Conservation (phyloP, 495 filamentous ascomycete species). For the Aeminium ludgeri region DNA sequence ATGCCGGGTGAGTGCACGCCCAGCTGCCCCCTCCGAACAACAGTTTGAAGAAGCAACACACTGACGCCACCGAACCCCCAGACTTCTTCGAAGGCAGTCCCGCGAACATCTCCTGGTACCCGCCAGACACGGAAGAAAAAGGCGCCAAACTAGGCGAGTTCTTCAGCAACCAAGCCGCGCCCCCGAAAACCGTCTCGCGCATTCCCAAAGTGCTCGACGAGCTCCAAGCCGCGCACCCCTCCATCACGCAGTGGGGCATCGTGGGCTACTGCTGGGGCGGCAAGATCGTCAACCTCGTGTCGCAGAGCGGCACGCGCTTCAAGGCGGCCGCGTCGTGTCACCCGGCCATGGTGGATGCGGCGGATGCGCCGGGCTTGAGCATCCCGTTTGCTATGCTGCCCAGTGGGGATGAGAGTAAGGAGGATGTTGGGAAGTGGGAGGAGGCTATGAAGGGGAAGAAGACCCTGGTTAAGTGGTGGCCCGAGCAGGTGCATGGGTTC, state of each 20-base stretch:
- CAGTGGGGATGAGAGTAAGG: conserved; percentile 34
- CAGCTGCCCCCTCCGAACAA: neutral
- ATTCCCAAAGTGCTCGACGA: conserved; percentile 46
- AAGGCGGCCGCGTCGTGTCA: conserved; percentile 54
- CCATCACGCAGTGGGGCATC: conserved; percentile 63
- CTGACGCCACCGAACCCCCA: conserved; percentile 22
- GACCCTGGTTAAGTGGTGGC: conserved; percentile 65
- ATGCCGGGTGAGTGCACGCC: conserved; percentile 28
- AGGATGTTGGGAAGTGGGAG: conserved; percentile 58
- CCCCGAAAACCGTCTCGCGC: conserved; percentile 42
- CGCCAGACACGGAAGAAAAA: conserved; percentile 68
- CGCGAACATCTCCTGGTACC: conserved; percentile 45
- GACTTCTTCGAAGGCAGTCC: conserved; percentile 50
- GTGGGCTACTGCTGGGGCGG: conserved; percentile 95
- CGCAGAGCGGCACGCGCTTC: conserved; percentile 44
- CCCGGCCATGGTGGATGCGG: conserved; percentile 75
- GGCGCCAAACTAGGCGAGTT: conserved; percentile 56
- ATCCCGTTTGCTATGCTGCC: conserved; percentile 29
- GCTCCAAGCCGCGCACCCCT: conserved; percentile 30
- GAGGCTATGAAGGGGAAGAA: conserved; percentile 43
- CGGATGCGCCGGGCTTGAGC: conserved; percentile 32
- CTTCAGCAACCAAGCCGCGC: conserved; percentile 53
- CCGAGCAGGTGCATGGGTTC: conserved; percentile 75
- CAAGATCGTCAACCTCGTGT: conserved; percentile 44
- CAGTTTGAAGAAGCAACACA: neutral